Conservation (phyloP, 768 basidiomycete genomes). For the Suillus subalutaceus region DNA sequence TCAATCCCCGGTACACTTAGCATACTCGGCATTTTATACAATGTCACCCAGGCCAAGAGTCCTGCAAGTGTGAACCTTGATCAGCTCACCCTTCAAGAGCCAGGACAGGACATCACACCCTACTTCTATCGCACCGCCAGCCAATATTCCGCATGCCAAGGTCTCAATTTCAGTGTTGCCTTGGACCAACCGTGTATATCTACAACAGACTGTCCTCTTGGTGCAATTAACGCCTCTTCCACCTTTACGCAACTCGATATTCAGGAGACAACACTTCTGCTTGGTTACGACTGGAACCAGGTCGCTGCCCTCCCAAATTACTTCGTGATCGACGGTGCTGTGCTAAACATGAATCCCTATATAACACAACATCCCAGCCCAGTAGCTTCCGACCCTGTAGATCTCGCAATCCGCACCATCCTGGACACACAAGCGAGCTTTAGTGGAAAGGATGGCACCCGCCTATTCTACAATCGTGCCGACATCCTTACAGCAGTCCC, state of each 20-base stretch:
- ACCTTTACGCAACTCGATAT: constrained; percentile 68
- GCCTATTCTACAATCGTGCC: constrained; percentile 75
- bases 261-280: constrained; percentile 62
- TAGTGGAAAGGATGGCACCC: constrained; percentile 88
- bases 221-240: constrained; percentile 53
- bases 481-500: constrained; percentile 69
- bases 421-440: constrained; percentile 48
- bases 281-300: constrained; percentile 93
- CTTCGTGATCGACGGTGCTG: constrained; percentile 90
- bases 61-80: constrained; percentile 59
- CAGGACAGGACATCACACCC: constrained; percentile 91
- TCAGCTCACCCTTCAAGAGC: constrained; percentile 50
- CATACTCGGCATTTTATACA: constrained; percentile 76
- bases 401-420: constrained; percentile 79
- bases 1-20: constrained; percentile 65
- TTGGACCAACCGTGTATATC: constrained; percentile 72
- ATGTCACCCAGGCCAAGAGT: constrained; percentile 56
- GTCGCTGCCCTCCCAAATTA: constrained; percentile 72
- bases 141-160: constrained; percentile 67
- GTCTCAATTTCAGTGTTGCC: constrained; percentile 68
- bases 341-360: constrained; percentile 92
- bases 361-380: constrained; percentile 68
- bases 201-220: constrained; percentile 66
- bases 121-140: constrained; percentile 72
- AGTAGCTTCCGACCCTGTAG: constrained; percentile 75